Conservation (phyloP, 257 asterid species). For the Salvia splendens region DNA sequence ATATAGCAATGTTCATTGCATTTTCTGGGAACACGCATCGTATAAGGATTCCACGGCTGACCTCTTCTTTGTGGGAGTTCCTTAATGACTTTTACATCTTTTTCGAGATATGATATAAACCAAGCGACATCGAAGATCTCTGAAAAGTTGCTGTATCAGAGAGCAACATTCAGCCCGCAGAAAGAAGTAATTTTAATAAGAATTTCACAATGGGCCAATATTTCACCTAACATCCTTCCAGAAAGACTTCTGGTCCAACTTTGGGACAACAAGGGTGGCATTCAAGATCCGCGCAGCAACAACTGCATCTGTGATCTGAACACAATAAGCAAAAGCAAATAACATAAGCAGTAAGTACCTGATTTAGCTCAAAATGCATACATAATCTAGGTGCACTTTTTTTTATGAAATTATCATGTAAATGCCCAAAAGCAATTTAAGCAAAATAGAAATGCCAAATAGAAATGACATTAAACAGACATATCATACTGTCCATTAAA, state of each 20-base stretch:
- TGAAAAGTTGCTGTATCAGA: slow-evolving; percentile 80
- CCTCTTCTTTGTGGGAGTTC: slow-evolving; percentile 85
- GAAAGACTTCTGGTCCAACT: slow-evolving; percentile 83
- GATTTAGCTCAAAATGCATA: slow-evolving; percentile 19
- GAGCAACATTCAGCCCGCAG: slow-evolving; percentile 33
- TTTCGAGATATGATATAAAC: slow-evolving; percentile 71
- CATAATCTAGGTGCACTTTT: neutral
- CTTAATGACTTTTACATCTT: slow-evolving; percentile 75
- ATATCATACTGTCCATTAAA: neutral
- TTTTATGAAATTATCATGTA: neutral
- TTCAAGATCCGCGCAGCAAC: slow-evolving; percentile 98
- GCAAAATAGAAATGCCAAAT: neutral
- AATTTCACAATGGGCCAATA: slow-evolving; percentile 19
- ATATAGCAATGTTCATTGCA: slow-evolving; percentile 81
- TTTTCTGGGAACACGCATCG: slow-evolving; percentile 93
- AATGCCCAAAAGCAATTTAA: slow-evolving; percentile 17
- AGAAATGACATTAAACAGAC: neutral
- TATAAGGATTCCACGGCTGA: slow-evolving; percentile 69
- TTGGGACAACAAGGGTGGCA: slow-evolving; percentile 91
- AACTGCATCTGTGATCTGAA: slow-evolving; percentile 93
- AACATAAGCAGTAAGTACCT: slow-evolving; percentile 30
- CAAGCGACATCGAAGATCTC: slow-evolving; percentile 86
- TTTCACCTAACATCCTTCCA: slow-evolving; percentile 94
- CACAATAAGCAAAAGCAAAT: slow-evolving; percentile 27
- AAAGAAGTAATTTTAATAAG: slow-evolving; percentile 18